A percentile compares a stretch with the other conserved stretches of the same genome.
These are phyloP conservation scores for Cercospora beticola DNA, from an alignment of 2,329 filamentous ascomycete genomes.

Conservation along the genomic window DNA sequence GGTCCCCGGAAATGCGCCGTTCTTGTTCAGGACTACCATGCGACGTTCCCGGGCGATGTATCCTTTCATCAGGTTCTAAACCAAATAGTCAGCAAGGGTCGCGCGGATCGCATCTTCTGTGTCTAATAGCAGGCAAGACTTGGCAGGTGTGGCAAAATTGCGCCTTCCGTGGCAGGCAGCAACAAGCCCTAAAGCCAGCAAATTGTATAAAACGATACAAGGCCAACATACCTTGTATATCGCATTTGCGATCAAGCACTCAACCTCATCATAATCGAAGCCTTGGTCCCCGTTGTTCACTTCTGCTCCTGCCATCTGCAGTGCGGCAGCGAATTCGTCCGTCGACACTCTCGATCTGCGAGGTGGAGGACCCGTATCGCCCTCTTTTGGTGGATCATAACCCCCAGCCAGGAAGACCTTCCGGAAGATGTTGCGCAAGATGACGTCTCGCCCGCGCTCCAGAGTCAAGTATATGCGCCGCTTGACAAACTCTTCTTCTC, in stretches of 20 bases:
- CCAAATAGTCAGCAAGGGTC: background rate
- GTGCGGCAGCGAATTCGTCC: constrained; percentile 78
- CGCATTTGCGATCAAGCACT: constrained; percentile 92
- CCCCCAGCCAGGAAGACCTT: constrained; percentile 87
- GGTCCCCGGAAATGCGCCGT: constrained; percentile 87
- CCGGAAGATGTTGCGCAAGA: constrained; percentile 83
- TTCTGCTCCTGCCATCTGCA: constrained; percentile 64
- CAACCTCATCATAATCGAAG: constrained; percentile 87
- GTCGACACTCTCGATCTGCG: constrained; percentile 75
- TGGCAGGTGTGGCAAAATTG: background rate
- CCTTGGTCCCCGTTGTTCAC: constrained; percentile 56
- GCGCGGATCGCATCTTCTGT: background rate
- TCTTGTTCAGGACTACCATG: constrained; percentile 90
- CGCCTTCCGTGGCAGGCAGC: constrained; percentile 19
- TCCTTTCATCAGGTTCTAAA: constrained; percentile 89
- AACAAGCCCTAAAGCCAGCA: background rate
- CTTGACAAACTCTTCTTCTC: constrained; percentile 91
- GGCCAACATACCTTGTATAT: constrained; percentile 81
- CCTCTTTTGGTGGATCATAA: constrained; percentile 73
- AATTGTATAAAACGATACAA: background rate
- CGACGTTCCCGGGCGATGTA: constrained; percentile 91
- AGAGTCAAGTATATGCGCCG: constrained; percentile 91
- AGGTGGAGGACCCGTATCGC: constrained; percentile 56
- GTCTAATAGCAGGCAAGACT: background rate
- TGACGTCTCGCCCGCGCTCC: constrained; percentile 87